phyloP scores from a whole-genome alignment of 2,329 filamentous ascomycete species.

The Coniochaeta sp. region DNA sequence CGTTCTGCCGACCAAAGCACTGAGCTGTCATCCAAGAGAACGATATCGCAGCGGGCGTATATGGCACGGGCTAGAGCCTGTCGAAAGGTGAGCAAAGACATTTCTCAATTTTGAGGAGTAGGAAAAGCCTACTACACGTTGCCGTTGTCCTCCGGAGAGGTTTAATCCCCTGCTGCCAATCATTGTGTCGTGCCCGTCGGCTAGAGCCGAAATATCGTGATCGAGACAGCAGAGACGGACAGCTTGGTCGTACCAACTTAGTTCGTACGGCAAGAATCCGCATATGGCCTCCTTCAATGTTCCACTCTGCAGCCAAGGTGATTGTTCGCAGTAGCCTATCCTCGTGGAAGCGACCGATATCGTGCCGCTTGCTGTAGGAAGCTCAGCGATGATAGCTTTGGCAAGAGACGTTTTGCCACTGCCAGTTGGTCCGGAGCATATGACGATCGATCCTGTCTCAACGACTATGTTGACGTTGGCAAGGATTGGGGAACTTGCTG shows the following conservation, averaged over 20 bases:
- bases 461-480: conserved; percentile 6
- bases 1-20: conserved; percentile 27
- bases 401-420: conserved; percentile 23
- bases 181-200: conserved; percentile 27
- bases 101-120: too few species aligned
- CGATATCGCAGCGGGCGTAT: neutral
- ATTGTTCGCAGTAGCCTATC: conserved; percentile 29
- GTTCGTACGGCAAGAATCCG: neutral
- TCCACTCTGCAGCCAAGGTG: conserved; percentile 28
- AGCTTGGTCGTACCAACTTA: conserved; percentile 22
- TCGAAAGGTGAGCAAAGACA: too few species aligned
- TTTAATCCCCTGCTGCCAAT: conserved; percentile 38
- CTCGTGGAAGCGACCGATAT: conserved; percentile 17
- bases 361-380: conserved; percentile 10
- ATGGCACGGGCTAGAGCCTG: conserved; percentile 23
- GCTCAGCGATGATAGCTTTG: conserved; percentile 22
- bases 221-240: conserved; percentile 28
- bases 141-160: conserved; percentile 39
- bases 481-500: too few species aligned
- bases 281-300: conserved; percentile 24
- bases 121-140: conserved; percentile 23
- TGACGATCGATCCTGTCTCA: conserved; percentile 13
- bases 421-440: conserved; percentile 20
- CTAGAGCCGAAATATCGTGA: conserved; percentile 23
- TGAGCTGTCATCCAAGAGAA: conserved; percentile 28